Evolutionary conservation across 371 early-diverging fungal species (phyloP).

Genomic region (Mucor sp.): DNA sequence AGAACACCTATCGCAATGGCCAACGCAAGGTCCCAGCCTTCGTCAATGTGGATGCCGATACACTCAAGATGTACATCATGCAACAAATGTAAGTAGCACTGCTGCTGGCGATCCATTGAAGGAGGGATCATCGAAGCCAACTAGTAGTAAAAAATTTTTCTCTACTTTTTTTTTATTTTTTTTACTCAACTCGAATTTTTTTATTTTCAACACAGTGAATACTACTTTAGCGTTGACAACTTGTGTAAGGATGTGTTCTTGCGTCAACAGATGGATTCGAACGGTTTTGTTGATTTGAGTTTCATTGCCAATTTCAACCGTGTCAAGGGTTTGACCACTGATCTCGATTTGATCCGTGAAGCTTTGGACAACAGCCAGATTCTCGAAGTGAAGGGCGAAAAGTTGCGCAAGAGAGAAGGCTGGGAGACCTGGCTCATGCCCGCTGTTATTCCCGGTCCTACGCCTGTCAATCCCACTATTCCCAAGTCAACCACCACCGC

Average conservation of each 20-base stretch:
- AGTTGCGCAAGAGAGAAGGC: slow-evolving; percentile 70
- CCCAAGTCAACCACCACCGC: slow-evolving; percentile 27
- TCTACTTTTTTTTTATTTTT: no score
- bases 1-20: slow-evolving; percentile 20
- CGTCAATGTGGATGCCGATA: slow-evolving; percentile 53
- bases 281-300: slow-evolving; percentile 76
- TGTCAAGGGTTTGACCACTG: slow-evolving; percentile 72
- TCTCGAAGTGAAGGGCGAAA: slow-evolving; percentile 60
- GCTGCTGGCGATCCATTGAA: no score
- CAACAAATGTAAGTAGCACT: slow-evolving; percentile 57
- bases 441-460: slow-evolving; percentile 21
- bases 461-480: slow-evolving; percentile 18
- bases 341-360: slow-evolving; percentile 61
- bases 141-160: slow-evolving; percentile 8
- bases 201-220: slow-evolving; percentile 55
- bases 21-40: slow-evolving; percentile 44
- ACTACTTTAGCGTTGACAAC: slow-evolving; percentile 96
- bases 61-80: slow-evolving; percentile 58
- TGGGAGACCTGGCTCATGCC: slow-evolving; percentile 82
- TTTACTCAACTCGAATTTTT: background rate
- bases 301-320: slow-evolving; percentile 88
- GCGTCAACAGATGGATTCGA: slow-evolving; percentile 84
- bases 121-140: background rate
- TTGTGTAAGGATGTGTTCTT: slow-evolving; percentile 92
- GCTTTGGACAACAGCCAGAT: slow-evolving; percentile 59